Evolutionary conservation across 2,329 filamentous ascomycete genomes (phyloP).

Genomic region (Boeremia exigua): DNA sequence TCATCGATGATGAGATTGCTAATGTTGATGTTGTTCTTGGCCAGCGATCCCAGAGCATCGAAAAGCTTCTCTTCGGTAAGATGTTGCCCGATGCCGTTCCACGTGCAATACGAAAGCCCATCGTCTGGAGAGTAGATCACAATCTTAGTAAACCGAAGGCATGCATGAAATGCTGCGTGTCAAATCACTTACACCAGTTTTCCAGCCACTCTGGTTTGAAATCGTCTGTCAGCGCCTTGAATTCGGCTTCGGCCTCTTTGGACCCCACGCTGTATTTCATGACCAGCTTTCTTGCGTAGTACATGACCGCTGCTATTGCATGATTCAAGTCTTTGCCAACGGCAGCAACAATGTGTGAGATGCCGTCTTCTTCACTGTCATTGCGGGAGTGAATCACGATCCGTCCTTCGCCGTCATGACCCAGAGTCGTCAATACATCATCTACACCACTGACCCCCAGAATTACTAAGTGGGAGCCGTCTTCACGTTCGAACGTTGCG

Average conservation of each 20-base stretch:
- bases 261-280: conserved; percentile 52
- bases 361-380: conserved; percentile 65
- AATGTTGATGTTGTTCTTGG: conserved; percentile 74
- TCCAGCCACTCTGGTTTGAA: conserved; percentile 73
- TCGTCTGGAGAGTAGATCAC: conserved; percentile 60
- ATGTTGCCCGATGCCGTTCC: conserved; percentile 88
- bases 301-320: conserved; percentile 81
- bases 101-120: conserved; percentile 92
- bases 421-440: conserved; percentile 73
- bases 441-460: conserved; percentile 78
- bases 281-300: conserved; percentile 77
- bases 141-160: neutral
- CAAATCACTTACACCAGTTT: conserved; percentile 67
- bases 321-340: conserved; percentile 75
- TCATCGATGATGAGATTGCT: conserved; percentile 94
- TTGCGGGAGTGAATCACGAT: conserved; percentile 74
- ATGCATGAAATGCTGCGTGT: neutral
- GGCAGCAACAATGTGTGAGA: conserved; percentile 71
- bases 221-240: conserved; percentile 55
- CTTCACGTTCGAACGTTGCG: conserved; percentile 74
- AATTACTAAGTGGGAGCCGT: conserved; percentile 78
- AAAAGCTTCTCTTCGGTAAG: conserved; percentile 83
- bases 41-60: conserved; percentile 73
- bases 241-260: conserved; percentile 55
- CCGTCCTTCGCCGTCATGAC: conserved; percentile 67